Percentiles rank a stretch among this genome's conserved stretches.
Evolutionary conservation across 345 rosid genomes (phyloP).

Genomic region (Camelina sativa): DNA sequence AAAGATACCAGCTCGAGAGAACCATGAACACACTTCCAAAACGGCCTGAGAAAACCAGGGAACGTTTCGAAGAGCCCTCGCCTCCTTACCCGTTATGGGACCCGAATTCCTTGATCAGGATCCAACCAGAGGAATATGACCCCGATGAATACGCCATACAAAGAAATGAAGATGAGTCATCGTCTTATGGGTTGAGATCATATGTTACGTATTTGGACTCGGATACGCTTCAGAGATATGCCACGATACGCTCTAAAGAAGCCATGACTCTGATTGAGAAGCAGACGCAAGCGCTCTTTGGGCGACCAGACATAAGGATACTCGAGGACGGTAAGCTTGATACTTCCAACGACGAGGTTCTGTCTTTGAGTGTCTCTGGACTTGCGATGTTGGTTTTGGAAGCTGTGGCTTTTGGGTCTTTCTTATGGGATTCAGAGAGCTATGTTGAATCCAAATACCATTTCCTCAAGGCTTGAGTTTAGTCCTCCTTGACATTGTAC

Average conservation of each 20-base stretch:
- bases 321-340: conserved; percentile 80
- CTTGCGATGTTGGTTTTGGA: conserved; percentile 87
- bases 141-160: conserved; percentile 38
- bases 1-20: conserved; percentile 87
- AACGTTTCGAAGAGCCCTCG: conserved; percentile 50
- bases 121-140: conserved; percentile 52
- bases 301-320: conserved; percentile 76
- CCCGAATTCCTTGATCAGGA: conserved; percentile 69
- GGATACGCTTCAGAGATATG: conserved; percentile 91
- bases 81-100: conserved; percentile 70
- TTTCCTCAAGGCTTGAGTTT: conserved; percentile 60
- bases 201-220: conserved; percentile 86
- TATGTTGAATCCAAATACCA: conserved; percentile 82
- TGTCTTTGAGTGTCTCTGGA: conserved; percentile 66
- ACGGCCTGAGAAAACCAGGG: conserved; percentile 51
- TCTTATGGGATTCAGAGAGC: conserved; percentile 90
- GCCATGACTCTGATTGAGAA: conserved; percentile 80
- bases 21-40: conserved; percentile 82
- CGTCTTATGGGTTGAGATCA: conserved; percentile 63
- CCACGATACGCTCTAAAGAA: conserved; percentile 88
- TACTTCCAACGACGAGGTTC: conserved; percentile 61
- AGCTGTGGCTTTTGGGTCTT: conserved; percentile 90
- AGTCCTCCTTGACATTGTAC: conserved; percentile 17
- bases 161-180: conserved; percentile 46
- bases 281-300: conserved; percentile 92